Base-by-base conservation (phyloP, 2,329 filamentous ascomycete genomes). In the Penicillium hordei region DNA sequence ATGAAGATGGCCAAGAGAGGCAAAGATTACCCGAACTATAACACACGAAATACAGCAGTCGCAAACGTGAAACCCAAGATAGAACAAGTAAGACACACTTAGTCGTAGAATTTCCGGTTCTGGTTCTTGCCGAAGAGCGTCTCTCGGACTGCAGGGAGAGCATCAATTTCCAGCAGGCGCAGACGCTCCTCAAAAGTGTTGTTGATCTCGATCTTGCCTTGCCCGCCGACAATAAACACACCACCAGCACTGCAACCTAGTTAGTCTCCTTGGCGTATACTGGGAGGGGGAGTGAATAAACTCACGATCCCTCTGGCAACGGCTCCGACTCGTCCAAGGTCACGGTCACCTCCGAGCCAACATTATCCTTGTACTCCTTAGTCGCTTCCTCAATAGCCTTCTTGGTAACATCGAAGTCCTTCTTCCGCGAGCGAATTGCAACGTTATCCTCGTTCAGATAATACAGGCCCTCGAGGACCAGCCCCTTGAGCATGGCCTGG, bases 181-280 rank as follows among this genome's bases (percentile, higher is more conserved):
- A 99, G 82, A 65, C 94, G 88, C 74, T 96, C 90, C 75, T 97
- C 94, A 67, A 97, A 90, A 55, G 94, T 97, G 82, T 99, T 97
- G 85, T 97, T 93, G 77, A 99, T 93, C 70, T 96, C 92, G 74
- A 99, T 97, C 83, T 93, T 97, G 74, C 94, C 94, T 64, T 83
- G 83, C 66, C 89, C 88, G 64, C 93, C 91, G 55, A 96, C 78
- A 64, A 99, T 86, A 58, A 85, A 75, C 57, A 96, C 83, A 69
- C 94, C 94, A 60, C 94, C 94, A 59, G 92, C 83, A 70, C 94
- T 97, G 59, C 46, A 36, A 19, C 17, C 13, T 36, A 52, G 34
- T 60, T 58, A 60, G 58, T 29, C 13, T 27, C 5, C 9, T 25
- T 29, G 23, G 13, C 29, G 15, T 43, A 38, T 21, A 23, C 5